A percentile compares a stretch with the other conserved stretches of the same genome.
These are phyloP conservation scores for Triticum turgidum DNA, from an alignment of 176 grass and related monocot genomes.

Conservation along the genomic window DNA sequence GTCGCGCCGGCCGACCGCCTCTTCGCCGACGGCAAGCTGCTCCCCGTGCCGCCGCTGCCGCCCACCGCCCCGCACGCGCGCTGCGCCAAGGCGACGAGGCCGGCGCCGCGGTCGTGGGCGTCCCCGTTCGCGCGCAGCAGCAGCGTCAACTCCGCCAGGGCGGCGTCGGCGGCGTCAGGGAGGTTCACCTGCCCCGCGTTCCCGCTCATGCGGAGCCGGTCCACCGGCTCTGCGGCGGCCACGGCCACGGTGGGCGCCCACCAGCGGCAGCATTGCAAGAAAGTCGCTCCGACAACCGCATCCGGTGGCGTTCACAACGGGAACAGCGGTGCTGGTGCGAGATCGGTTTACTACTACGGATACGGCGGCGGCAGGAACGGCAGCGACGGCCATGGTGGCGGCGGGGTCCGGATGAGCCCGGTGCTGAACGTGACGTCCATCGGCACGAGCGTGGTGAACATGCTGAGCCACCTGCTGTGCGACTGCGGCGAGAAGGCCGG, in stretches of 20 bases:
- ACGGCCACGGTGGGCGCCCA: neutral
- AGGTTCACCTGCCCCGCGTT: slow-evolving; percentile 38
- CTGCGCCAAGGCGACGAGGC: neutral
- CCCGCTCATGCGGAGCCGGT: slow-evolving; percentile 55
- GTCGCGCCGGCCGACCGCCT: slow-evolving; percentile 54
- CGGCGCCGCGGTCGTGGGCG: neutral
- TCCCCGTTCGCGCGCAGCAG: slow-evolving; percentile 45
- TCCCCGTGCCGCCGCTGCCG: slow-evolving; percentile 41
- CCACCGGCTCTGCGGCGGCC: slow-evolving; percentile 14
- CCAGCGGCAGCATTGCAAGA: slow-evolving; percentile 5
- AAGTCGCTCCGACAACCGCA: neutral
- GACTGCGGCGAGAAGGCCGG: slow-evolving; percentile 36
- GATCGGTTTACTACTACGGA: slow-evolving; percentile 39
- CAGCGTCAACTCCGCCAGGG: slow-evolving; percentile 40
- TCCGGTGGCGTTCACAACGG: neutral
- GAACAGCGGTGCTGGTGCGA: neutral
- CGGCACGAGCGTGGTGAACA: slow-evolving; percentile 27
- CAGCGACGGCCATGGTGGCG: neutral
- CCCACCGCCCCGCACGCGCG: neutral
- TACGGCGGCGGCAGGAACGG: slow-evolving; percentile 21
- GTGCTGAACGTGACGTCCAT: slow-evolving; percentile 53
- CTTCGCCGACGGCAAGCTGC: slow-evolving; percentile 56
- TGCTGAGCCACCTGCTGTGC: slow-evolving; percentile 51
- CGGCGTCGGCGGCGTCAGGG: slow-evolving; percentile 20
- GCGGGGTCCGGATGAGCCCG: slow-evolving; percentile 49